A percentile compares a stretch with the other conserved stretches of the same genome.
These are phyloP conservation scores for Kodamaea arcana DNA, from an alignment of 1,139 yeast genomes.

Conservation along the genomic window DNA sequence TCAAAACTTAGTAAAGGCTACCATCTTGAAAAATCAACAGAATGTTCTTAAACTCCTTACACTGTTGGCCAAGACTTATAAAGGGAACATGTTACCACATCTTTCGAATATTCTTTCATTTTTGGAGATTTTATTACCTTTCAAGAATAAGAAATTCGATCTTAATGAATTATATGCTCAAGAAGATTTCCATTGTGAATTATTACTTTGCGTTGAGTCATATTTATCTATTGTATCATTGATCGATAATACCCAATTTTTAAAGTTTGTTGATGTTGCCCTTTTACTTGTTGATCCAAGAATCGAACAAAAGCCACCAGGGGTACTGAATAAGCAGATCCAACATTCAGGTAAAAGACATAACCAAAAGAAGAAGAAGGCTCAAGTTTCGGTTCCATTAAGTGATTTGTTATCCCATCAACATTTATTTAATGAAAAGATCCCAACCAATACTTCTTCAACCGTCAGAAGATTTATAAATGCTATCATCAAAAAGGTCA, in stretches of 20 bases:
- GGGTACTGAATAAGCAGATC: conserved; percentile 1
- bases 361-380: conserved; percentile 41
- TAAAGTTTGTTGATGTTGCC: conserved; percentile 45
- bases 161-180: conserved; percentile 24
- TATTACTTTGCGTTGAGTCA: conserved; percentile 26
- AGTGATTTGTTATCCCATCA: conserved; percentile 73
- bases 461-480: conserved; percentile 48
- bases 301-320: conserved; percentile 9
- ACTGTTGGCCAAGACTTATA: conserved; percentile 34
- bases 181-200: conserved; percentile 27
- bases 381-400: conserved; percentile 43
- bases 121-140: conserved; percentile 53
- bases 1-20: conserved; percentile 34
- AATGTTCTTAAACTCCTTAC: conserved; percentile 42
- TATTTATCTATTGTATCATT: conserved; percentile 30
- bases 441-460: conserved; percentile 33
- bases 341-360: conserved; percentile 2
- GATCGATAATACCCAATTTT: conserved; percentile 36
- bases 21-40: conserved; percentile 43
- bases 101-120: conserved; percentile 43
- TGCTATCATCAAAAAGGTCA: conserved; percentile 44
- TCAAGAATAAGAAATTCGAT: conserved; percentile 37
- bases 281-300: conserved; percentile 44
- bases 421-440: conserved; percentile 46
- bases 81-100: conserved; percentile 48